phyloP scores from a whole-genome alignment of 1,284 basidiomycete species.

The Leccinum pallidistipes region DNA sequence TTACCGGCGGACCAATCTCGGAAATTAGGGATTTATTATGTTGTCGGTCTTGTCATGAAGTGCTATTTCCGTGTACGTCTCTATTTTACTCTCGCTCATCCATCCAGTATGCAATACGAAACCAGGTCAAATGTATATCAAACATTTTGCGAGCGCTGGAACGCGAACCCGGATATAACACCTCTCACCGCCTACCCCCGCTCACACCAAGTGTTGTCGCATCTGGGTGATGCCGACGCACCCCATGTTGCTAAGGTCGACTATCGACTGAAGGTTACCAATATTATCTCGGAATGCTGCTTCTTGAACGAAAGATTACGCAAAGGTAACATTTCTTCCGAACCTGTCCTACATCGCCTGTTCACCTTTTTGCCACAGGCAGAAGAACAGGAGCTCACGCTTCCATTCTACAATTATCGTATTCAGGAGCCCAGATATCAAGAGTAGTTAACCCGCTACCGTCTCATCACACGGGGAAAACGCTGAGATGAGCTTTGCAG shows the following conservation, averaged over 20 bases:
- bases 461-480: not conserved
- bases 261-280: slow-evolving; percentile 67
- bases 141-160: slow-evolving; percentile 88
- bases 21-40: slow-evolving; percentile 92
- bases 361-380: slow-evolving; percentile 47
- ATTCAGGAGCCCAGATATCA: slow-evolving; percentile 67
- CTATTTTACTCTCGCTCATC: not conserved
- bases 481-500: slow-evolving; percentile 37
- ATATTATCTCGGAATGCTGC: slow-evolving; percentile 93
- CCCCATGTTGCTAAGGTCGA: slow-evolving; percentile 11
- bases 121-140: slow-evolving; percentile 85
- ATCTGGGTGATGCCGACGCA: slow-evolving; percentile 7
- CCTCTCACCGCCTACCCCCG: slow-evolving; percentile 75
- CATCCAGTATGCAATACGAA: not conserved
- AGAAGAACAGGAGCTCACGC: slow-evolving; percentile 72
- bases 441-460: slow-evolving; percentile 55
- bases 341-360: not conserved
- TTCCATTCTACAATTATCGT: slow-evolving; percentile 83
- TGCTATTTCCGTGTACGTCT: slow-evolving; percentile 88
- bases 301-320: slow-evolving; percentile 91
- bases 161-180: slow-evolving; percentile 85
- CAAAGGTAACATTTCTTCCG: slow-evolving; percentile 50
- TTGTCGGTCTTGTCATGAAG: slow-evolving; percentile 91
- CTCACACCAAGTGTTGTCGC: slow-evolving; percentile 74
- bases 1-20: slow-evolving; percentile 76